These are phyloP conservation scores for Cercospora brassicicola DNA, from an alignment of 2,329 filamentous ascomycete genomes.

Conservation along the genomic window DNA sequence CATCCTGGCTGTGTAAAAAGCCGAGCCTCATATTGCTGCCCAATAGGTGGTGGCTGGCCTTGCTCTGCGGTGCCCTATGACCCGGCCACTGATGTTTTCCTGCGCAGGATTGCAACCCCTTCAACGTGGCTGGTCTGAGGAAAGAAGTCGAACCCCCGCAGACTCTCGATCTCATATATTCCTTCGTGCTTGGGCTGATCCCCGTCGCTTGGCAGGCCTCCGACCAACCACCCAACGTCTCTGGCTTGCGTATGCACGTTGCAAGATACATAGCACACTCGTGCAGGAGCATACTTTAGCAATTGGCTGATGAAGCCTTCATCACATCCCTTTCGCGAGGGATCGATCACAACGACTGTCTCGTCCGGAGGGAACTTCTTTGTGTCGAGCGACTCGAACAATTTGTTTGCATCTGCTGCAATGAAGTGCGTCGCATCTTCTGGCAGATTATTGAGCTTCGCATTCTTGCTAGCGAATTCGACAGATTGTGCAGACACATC, in stretches of 20 bases:
- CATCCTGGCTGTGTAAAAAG: not conserved
- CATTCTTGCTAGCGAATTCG: constrained; percentile 74
- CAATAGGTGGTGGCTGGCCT: not conserved
- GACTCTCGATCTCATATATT: constrained; percentile 80
- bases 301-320: constrained; percentile 79
- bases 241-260: constrained; percentile 97
- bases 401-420: constrained; percentile 77
- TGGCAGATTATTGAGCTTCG: constrained; percentile 69
- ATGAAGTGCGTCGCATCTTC: constrained; percentile 75
- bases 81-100: constrained; percentile 32
- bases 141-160: constrained; percentile 95
- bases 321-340: constrained; percentile 94
- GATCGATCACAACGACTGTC: constrained; percentile 92
- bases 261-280: constrained; percentile 92
- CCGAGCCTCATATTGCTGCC: not conserved
- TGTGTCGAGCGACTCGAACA: constrained; percentile 69
- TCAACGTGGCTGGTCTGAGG: constrained; percentile 76
- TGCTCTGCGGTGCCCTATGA: not conserved
- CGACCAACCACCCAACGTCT: constrained; percentile 84
- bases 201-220: constrained; percentile 55
- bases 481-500: constrained; percentile 84
- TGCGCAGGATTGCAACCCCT: constrained; percentile 60
- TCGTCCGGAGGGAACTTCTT: constrained; percentile 68
- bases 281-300: constrained; percentile 70
- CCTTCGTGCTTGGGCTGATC: constrained; percentile 36